Percentiles rank a stretch among this genome's conserved stretches.
Conservation (phyloP, 768 basidiomycete species). For the Saitozyma sp. region DNA sequence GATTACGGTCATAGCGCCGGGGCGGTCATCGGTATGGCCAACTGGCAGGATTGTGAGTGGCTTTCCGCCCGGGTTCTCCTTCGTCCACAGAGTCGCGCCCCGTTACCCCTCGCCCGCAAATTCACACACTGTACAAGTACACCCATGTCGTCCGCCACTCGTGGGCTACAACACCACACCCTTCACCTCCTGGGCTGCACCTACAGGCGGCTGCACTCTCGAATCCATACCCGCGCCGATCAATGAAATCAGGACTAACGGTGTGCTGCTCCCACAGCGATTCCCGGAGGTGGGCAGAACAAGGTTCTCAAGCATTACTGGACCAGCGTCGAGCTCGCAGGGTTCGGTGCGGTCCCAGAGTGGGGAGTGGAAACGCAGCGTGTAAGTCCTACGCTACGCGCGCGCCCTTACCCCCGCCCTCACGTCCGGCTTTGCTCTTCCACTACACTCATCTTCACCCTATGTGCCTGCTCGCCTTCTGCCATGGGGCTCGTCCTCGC, state of each 20-base stretch:
- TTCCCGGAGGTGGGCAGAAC: conserved; percentile 59
- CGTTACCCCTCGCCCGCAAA: no score
- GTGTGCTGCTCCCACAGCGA: conserved; percentile 35
- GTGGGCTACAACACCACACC: no score
- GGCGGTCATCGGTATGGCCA: conserved; percentile 54
- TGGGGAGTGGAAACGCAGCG: conserved; percentile 54
- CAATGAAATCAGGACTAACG: no score
- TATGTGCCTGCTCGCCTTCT: no score
- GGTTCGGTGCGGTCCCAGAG: conserved; percentile 59
- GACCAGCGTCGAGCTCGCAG: conserved; percentile 62
- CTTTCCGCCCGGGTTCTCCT: conserved; percentile 1
- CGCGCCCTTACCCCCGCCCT: neutral
- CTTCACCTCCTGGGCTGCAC: no score
- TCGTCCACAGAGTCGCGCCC: neutral
- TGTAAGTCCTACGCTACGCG: conserved; percentile 4
- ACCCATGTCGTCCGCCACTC: no score
- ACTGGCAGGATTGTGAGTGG: conserved; percentile 8
- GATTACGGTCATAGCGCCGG: conserved; percentile 63
- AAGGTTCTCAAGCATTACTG: conserved; percentile 59
- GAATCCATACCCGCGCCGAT: no score
- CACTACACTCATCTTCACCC: no score
- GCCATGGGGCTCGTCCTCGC: no score
- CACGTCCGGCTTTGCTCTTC: neutral
- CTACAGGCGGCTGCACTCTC: no score
- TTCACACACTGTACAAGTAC: no score